Base-by-base conservation (phyloP, 169 alveolate genomes). In the Haemoproteus tartakovskyi region DNA sequence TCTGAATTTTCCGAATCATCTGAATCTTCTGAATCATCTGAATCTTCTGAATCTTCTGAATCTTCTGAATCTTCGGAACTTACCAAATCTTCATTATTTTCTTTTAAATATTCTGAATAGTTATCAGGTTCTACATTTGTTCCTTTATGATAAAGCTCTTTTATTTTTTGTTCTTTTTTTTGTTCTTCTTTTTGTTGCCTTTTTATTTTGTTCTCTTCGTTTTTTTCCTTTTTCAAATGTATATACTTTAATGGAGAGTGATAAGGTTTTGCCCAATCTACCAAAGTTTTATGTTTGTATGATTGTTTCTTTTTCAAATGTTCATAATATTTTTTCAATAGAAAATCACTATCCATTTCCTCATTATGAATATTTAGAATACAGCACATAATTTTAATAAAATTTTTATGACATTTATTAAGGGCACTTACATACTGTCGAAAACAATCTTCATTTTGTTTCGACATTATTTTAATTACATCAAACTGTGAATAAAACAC, bases 231-330 rank as follows among this genome's bases (percentile, higher is more conserved):
- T 47, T 74, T 74, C 51, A 74, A 38, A 74, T 57, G 43, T 11
- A 74, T 74, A 26, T 74, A 74, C 41, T 74, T 74, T 8, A 74
- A 37, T 4, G 84, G 84, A 24, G 84, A 74, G 59, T 74, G 84
- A 37, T 74, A 74, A 22, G 84, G 84, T 50, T 74, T 74, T 61
- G 59, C 46, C 6, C 54, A 26, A 18, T 74, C 59, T 24, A 74
- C 59, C 16, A 74, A 46, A 11, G 54, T 74, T 74, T 74, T 57
- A 30, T 43, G 45, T 74, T 74, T 74, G 33, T 74, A 56, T n/a
- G 54, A 36, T 56, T 74, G 54, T 19, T 56, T 56, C 33, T 46
- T 59, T 51, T 74, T 74, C 30, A 74, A 57, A 29, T 74, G 30
- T 3, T 56, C 27, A 11, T 57, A 30, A 48, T 57, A 74, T 36